Base-by-base conservation (phyloP, 106 monocot genomes). In the Gastrodia elata region DNA sequence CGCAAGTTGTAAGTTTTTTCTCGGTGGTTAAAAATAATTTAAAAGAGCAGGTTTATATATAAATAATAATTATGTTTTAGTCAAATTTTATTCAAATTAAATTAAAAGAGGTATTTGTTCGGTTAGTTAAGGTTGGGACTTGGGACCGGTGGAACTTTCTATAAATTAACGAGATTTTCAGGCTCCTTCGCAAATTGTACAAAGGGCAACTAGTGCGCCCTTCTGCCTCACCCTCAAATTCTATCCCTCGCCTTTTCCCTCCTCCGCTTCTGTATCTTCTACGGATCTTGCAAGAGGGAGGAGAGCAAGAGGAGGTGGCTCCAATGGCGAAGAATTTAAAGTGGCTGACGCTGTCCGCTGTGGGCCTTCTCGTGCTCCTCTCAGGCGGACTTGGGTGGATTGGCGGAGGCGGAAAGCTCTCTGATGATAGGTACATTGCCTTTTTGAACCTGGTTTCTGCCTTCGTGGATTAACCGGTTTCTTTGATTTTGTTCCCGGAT, bases 321-420 rank as follows among this genome's bases (percentile, higher is more conserved):
- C 25, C n/a, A 69, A 69, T 69, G 69, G 38, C 69, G 38, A 69
- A 69, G 69, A 40, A 35, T 26, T 69, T 40, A 26, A 40, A n/a
- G 39, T 69, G 40, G n/a, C 18, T 69, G 38, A 1, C 69, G 22
- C 38, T 69, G 26, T 25, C 24, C 11, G n/a, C 41, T 26, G 0
- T 69, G 40, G 38, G 69, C 18, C 38, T 69, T 40, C 69, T 69
- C 38, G 40, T 69, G 69, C 69, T 69, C 41, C 40, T 69, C 40
- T 24, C 10, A 22, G 69, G 69, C 9, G 69, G 67, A 0, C 67
- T 67, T 0, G 67, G 67, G 37, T 67, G 67, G 67, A 18, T 67
- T 36, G 67, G 35, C 32, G 67, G 0, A 15, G 37, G 40, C 38
- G 26, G 40, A 16, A 69, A 40, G 39, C 39, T 69, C 69, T 40